Base-by-base conservation (phyloP, 2,329 filamentous ascomycete genomes). In the Fusarium proliferatum region DNA sequence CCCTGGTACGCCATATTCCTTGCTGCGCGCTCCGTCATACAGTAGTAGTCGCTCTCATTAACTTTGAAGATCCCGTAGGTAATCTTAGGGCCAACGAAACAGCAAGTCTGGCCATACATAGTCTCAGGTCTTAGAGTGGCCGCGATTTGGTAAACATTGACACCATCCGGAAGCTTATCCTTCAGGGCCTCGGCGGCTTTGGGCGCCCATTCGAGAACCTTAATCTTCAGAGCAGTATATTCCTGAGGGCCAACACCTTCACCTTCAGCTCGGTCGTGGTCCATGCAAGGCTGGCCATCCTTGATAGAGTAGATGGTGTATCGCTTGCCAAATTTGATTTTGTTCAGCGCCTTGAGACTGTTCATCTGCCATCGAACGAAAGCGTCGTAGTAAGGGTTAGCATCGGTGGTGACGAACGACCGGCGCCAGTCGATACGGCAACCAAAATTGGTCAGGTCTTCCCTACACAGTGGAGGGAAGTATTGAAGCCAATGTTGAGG, bases 311-410 rank as follows among this genome's bases (percentile, higher is more conserved):
- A 97, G 74, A 98, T 92, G 11, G 96, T 98, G 82, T 98, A 97
- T 78, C 95, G 87, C 85, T 94, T 96, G 62, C 94, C 95, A 79
- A 96, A 97, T 84, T 95, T 94, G 84, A 98, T 96, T 87, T 98
- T 98, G 78, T 93, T 90, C 70, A 97, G 85, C 80, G 96, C 93
- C 83, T 93, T 94, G 58, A 98, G 88, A 72, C 94, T 93, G 81
- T 93, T 95, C 94, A 98, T 98, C 84, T 98, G 96, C 96, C 96
- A 99, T 79, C 94, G 87, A 45, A 98, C 92, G 79, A 99, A 99
- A 9, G 94, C 90, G 81, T 99, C 96, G 81, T 97, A 99, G 86
- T 96, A 98, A 9, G 94, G 95, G 84, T 99, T 99, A 41, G 94
- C 95, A 77, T 98, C 95, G 5, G 96, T 99, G 11, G 96, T 99